These are phyloP conservation scores for Adansonia gregorii DNA, from an alignment of 441 rosid genomes.

Conservation along the genomic window DNA sequence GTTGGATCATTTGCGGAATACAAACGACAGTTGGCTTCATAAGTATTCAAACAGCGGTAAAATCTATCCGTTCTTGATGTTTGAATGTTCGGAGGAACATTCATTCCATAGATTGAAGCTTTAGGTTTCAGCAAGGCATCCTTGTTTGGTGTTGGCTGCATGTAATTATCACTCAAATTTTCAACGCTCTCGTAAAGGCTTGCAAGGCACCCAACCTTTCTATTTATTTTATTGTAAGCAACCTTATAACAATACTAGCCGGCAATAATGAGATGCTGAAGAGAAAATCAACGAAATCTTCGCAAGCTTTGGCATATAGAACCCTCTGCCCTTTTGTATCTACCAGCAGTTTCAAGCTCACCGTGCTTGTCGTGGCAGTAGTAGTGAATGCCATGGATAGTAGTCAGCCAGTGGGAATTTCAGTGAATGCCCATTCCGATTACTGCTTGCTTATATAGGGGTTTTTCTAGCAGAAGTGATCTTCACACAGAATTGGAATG, in stretches of 20 bases:
- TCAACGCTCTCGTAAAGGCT: conserved; percentile 32
- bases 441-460: background rate
- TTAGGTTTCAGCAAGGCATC: conserved; percentile 25
- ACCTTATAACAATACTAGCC: conserved; percentile 20
- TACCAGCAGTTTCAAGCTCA: conserved; percentile 17
- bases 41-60: background rate
- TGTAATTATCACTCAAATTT: conserved; percentile 17
- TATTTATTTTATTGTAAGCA: background rate
- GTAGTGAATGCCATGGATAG: background rate
- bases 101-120: background rate
- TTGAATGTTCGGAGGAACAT: background rate
- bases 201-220: conserved; percentile 25
- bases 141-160: background rate
- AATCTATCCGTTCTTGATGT: background rate
- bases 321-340: conserved; percentile 28
- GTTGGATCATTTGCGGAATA: conserved; percentile 10
- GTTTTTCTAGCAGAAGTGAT: background rate
- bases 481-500: background rate
- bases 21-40: background rate
- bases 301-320: background rate
- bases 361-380: background rate
- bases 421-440: background rate
- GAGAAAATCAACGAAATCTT: conserved; percentile 39
- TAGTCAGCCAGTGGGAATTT: background rate
- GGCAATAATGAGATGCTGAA: conserved; percentile 29